A percentile compares a stretch with the other conserved stretches of the same genome.
These are phyloP conservation scores for Medicago lupulina DNA, from an alignment of 306 rosid species.

Conservation along the genomic window DNA sequence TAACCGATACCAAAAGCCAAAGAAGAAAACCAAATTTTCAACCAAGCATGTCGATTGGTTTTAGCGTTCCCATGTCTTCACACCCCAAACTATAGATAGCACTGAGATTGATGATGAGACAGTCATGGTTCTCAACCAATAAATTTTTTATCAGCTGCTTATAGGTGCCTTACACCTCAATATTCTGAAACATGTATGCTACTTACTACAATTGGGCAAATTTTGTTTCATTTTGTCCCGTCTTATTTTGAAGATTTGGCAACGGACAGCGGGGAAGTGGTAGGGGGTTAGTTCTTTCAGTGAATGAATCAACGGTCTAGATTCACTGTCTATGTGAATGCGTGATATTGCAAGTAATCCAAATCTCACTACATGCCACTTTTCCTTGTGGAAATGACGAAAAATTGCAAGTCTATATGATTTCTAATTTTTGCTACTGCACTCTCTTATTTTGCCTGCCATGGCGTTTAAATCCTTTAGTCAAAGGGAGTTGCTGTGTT, in stretches of 20 bases:
- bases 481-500: neutral
- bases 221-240: neutral
- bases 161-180: neutral
- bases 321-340: neutral
- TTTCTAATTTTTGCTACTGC: neutral
- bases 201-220: neutral
- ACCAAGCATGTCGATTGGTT: constrained; percentile 78
- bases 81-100: constrained; percentile 17
- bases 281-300: neutral
- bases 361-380: constrained; percentile 14
- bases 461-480: neutral
- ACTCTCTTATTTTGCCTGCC: neutral
- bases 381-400: neutral
- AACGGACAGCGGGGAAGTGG: neutral
- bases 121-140: constrained; percentile 14
- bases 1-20: constrained; percentile 78
- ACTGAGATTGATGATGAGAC: constrained; percentile 1
- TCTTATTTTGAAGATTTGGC: neutral
- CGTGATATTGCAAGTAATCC: neutral
- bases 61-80: constrained; percentile 41
- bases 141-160: constrained; percentile 2
- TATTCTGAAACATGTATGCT: constrained; percentile 17
- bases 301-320: neutral
- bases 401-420: neutral
- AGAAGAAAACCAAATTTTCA: constrained; percentile 76